Evolutionary conservation across 352 stramenopile genomes (phyloP).

Genomic region (Globisporangium polare): DNA sequence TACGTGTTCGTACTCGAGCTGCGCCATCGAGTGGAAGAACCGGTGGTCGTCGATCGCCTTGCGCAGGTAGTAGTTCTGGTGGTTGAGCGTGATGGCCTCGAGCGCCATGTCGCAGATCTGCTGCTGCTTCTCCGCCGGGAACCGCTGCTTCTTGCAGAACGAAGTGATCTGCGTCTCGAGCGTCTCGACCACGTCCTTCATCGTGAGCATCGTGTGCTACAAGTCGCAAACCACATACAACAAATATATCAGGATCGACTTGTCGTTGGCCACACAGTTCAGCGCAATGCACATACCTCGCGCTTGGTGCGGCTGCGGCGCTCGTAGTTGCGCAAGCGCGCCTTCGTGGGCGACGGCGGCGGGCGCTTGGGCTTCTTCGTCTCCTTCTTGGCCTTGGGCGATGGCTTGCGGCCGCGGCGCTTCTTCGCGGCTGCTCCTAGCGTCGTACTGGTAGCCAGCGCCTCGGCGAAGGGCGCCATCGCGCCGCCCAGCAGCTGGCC

Average conservation of each 20-base stretch:
- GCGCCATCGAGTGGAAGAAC: constrained; percentile 61
- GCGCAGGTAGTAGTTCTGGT: constrained; percentile 50
- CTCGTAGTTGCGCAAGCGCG: constrained; percentile 47
- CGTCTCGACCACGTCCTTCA: constrained; percentile 40
- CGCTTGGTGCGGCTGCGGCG: constrained; percentile 48
- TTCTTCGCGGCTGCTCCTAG: constrained; percentile 25
- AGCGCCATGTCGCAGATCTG: constrained; percentile 33
- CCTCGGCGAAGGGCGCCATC: not conserved
- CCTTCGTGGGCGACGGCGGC: constrained; percentile 36
- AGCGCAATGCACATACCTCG: constrained; percentile 24
- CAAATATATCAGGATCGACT: not conserved
- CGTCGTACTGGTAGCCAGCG: not conserved
- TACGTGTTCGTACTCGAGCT: constrained; percentile 61
- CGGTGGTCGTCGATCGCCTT: constrained; percentile 44
- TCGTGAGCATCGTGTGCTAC: constrained; percentile 47
- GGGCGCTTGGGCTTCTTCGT: constrained; percentile 31
- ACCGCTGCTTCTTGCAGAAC: constrained; percentile 23
- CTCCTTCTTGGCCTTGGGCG: constrained; percentile 24
- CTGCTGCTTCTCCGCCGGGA: constrained; percentile 17
- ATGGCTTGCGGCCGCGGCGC: constrained; percentile 36
- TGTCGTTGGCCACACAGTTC: constrained; percentile 6
- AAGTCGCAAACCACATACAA: not conserved
- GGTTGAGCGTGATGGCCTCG: constrained; percentile 37
- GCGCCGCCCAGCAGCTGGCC: not conserved
- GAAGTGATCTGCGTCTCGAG: constrained; percentile 32